Evolutionary conservation across 805 yeast genomes (phyloP).

Genomic region (Ogataea minuta): DNA sequence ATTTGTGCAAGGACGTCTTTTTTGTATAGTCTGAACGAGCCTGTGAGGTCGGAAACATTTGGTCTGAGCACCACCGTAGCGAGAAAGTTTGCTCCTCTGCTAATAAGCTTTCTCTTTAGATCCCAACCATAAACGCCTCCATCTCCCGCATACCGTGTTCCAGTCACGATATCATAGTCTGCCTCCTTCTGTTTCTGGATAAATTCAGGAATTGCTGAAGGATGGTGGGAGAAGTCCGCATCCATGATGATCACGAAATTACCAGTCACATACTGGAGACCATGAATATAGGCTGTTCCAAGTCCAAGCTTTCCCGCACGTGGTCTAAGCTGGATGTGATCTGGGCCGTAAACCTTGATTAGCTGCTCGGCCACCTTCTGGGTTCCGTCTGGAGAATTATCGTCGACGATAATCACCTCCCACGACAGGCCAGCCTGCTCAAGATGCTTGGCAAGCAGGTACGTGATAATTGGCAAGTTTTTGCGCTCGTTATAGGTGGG

Average conservation of each 20-base stretch:
- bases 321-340: slow-evolving; percentile 62
- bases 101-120: slow-evolving; percentile 70
- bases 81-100: slow-evolving; percentile 77
- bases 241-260: slow-evolving; percentile 79
- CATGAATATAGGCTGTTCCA: slow-evolving; percentile 81
- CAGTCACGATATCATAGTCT: slow-evolving; percentile 49
- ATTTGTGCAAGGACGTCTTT: slow-evolving; percentile 64
- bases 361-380: slow-evolving; percentile 67
- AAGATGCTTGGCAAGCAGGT: slow-evolving; percentile 68
- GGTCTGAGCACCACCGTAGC: slow-evolving; percentile 73
- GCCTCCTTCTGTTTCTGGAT: slow-evolving; percentile 57
- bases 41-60: slow-evolving; percentile 70
- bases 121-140: slow-evolving; percentile 89
- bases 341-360: slow-evolving; percentile 53
- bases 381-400: slow-evolving; percentile 79
- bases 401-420: slow-evolving; percentile 79
- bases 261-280: slow-evolving; percentile 67
- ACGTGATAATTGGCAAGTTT: slow-evolving; percentile 65
- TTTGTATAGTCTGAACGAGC: slow-evolving; percentile 73
- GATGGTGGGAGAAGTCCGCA: slow-evolving; percentile 82
- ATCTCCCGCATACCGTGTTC: slow-evolving; percentile 72
- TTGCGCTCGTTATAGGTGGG: slow-evolving; percentile 78
- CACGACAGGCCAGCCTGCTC: slow-evolving; percentile 54
- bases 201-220: slow-evolving; percentile 74
- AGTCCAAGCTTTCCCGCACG: slow-evolving; percentile 77